Conservation (phyloP, 2,329 filamentous ascomycete species). For the Aureobasidium sp. region DNA sequence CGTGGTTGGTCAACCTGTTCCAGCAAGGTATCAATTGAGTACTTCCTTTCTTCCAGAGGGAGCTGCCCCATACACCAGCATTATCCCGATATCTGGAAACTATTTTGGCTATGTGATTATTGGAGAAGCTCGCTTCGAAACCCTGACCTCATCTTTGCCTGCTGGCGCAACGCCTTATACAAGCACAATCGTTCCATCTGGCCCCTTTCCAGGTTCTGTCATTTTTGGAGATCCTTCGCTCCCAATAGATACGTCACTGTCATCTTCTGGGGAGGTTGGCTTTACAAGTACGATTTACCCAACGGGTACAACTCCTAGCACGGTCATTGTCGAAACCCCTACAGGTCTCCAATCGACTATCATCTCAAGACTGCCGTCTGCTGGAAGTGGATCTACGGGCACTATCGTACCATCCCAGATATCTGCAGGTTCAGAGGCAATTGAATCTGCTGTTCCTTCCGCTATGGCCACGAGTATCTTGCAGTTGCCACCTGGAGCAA, state of each 20-base stretch:
- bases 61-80: conserved; percentile 4
- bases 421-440: background rate
- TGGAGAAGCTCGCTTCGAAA: background rate
- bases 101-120: background rate
- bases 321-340: background rate
- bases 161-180: conserved; percentile 1
- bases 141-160: background rate
- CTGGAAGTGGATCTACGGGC: no score
- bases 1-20: background rate
- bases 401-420: background rate
- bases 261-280: background rate
- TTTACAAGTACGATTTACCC: background rate
- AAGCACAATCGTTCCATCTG: background rate
- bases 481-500: background rate
- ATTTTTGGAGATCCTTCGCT: background rate
- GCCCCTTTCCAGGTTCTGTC: background rate
- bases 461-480: background rate
- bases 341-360: no score
- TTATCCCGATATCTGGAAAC: background rate
- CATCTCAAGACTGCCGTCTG: no score
- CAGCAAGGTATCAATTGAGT: background rate
- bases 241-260: background rate
- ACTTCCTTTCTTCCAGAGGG: background rate
- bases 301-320: background rate
- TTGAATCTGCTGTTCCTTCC: no score